Conservation (phyloP, 306 rosid species). For the Pyrus pyrifolia region DNA sequence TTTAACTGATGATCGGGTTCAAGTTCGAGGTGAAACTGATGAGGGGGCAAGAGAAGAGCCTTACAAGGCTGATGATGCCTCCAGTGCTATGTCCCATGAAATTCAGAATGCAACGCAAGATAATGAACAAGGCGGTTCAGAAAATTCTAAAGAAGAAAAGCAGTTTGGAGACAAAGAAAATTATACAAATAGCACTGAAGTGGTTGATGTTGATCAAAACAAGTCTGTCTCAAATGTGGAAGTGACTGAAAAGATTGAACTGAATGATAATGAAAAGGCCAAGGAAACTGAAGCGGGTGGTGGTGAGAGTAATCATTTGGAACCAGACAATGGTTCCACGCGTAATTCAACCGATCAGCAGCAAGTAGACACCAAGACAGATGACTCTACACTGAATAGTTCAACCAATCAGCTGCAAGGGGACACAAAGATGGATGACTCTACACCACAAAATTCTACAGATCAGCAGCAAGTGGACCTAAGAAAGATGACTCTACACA, state of each 20-base stretch:
- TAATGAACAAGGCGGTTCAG: conserved; percentile 26
- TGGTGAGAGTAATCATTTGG: conserved; percentile 24
- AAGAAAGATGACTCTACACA: conserved; percentile 32
- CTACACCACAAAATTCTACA: conserved; percentile 18
- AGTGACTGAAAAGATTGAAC: neutral
- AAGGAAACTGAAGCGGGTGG: conserved; percentile 27
- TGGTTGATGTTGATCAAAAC: conserved; percentile 1
- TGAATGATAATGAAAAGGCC: neutral
- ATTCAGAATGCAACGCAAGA: conserved; percentile 27
- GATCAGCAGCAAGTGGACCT: conserved; percentile 25
- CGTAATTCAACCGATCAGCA: conserved; percentile 16
- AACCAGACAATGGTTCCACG: conserved; percentile 20
- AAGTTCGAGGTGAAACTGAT: conserved; percentile 42
- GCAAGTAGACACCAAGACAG: conserved; percentile 30
- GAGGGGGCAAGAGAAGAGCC: conserved; percentile 61
- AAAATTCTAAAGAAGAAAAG: conserved; percentile 35
- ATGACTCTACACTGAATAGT: conserved; percentile 30
- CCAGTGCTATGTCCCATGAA: conserved; percentile 63
- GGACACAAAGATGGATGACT: conserved; percentile 35
- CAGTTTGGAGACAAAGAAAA: conserved; percentile 42
- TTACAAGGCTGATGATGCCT: conserved; percentile 73
- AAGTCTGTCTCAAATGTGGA: neutral
- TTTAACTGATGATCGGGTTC: conserved; percentile 47
- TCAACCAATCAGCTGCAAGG: conserved; percentile 14
- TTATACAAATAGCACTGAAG: conserved; percentile 27